Base-by-base conservation (phyloP, 306 rosid genomes). In the Vigna hirtella region DNA sequence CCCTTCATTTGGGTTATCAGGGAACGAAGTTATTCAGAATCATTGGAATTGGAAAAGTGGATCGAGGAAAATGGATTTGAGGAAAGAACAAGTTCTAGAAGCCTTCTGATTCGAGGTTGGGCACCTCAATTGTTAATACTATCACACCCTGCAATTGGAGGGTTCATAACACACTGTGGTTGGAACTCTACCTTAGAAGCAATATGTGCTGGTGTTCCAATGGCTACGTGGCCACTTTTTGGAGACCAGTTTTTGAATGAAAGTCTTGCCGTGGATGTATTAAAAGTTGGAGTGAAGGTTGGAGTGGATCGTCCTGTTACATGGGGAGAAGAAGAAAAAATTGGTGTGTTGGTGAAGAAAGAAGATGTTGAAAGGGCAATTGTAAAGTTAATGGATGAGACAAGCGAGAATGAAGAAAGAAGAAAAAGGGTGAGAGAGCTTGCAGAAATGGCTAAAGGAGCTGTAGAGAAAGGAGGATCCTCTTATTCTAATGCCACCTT, bases 221-320 rank as follows among this genome's bases (percentile, higher is more conserved):
- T 90, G 90, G n/a, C 81, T 64, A 88, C 91, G 13, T 90, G 91
- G 94, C 94, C 94, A 66, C 6, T 88, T 56, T 81, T 86, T 68
- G 83, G 58, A 0, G 91, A 88, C 40, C 91, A 90, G 14, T 88
- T 88, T 66, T 45, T 20, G 16, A 90, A 86, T 56, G 83, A 88
- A 48, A 79, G 28, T 53, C 36, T 85, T 2, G 6, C 85, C 6
- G 85, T 75, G 38, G 52, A 87, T 1, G 5, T 82, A 18, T 13
- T 81, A 8, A 24, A 48, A 36, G 80, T 81, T 61, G 86, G 84
- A 20, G 80, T 87, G 0, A 78, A 78, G 52, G 56, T 87, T 70
- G 90, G 89, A 10, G 87, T 36, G 62, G 80, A 71, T 77, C 71
- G 4, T 16, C 61, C 82, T 6, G 0, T 72, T 1, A 34, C 0